These are phyloP conservation scores for Daldinia caldariorum DNA, from an alignment of 495 filamentous ascomycete species.

Conservation along the genomic window DNA sequence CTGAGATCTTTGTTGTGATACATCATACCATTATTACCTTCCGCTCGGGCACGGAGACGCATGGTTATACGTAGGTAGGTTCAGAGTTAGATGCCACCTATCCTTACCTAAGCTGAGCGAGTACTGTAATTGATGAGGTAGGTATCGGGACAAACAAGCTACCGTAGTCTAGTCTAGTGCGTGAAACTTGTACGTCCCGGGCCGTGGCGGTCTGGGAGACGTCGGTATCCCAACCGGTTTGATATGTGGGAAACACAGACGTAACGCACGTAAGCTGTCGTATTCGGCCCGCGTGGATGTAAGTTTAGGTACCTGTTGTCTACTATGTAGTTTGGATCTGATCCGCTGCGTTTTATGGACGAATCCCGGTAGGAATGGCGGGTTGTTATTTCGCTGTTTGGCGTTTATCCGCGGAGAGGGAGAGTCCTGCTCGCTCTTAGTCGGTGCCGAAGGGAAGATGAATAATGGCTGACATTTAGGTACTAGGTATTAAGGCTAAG, in stretches of 20 bases:
- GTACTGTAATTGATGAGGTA: neutral
- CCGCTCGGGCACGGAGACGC: neutral
- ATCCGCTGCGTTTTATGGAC: neutral
- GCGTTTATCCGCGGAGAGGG: neutral
- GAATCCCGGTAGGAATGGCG: neutral
- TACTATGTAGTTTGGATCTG: neutral
- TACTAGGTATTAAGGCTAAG: neutral
- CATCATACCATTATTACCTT: neutral
- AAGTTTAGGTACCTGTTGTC: too few relatives aligned
- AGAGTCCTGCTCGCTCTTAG: neutral
- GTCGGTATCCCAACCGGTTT: neutral
- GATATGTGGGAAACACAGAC: neutral
- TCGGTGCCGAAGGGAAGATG: neutral
- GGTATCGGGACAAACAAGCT: neutral
- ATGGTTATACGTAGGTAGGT: neutral
- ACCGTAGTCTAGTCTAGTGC: too few relatives aligned
- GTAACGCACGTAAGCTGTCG: neutral
- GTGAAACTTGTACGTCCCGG: neutral
- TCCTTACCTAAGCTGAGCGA: too few relatives aligned
- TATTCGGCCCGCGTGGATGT: neutral
- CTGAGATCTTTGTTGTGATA: neutral
- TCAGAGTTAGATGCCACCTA: neutral
- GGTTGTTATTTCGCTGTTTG: neutral
- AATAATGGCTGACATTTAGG: neutral
- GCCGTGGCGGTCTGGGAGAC: neutral